These are phyloP conservation scores for Tuber indicum DNA, from an alignment of 495 filamentous ascomycete genomes.

Conservation along the genomic window DNA sequence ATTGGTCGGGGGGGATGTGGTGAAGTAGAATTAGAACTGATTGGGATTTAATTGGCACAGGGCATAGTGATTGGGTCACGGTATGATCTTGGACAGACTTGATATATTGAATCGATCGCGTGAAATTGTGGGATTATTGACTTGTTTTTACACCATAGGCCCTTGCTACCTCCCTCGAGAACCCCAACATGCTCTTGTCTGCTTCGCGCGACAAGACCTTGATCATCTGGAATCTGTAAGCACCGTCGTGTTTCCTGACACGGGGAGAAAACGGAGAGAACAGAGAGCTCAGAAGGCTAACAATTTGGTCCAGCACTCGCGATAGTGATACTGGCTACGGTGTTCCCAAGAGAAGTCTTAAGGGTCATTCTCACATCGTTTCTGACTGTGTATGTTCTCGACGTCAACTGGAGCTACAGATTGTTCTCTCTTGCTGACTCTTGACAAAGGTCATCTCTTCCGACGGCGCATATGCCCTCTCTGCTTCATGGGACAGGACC, in stretches of 20 bases:
- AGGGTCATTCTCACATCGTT: conserved; percentile 99
- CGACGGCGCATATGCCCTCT: conserved; percentile 98
- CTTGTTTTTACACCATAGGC: conserved; percentile 41
- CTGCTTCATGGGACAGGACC: conserved; percentile 99
- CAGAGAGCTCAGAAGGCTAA: conserved; percentile 13
- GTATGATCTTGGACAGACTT: conserved; percentile 24
- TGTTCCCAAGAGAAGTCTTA: conserved; percentile 95
- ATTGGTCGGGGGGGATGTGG: conserved; percentile 1
- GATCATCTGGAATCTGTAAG: conserved; percentile 95
- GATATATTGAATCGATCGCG: not conserved
- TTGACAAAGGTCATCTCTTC: conserved; percentile 88
- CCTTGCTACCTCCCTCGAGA: conserved; percentile 97
- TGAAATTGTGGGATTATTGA: not conserved
- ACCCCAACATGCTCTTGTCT: conserved; percentile 99
- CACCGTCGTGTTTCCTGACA: conserved; percentile 5
- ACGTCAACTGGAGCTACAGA: not conserved
- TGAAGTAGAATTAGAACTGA: conserved; percentile 25
- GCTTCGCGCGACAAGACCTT: conserved; percentile 94
- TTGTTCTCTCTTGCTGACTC: conserved; percentile 44
- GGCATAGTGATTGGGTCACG: conserved; percentile 64
- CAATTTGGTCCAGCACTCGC: conserved; percentile 55
- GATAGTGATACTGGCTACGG: conserved; percentile 87
- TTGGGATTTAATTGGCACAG: conserved; percentile 27
- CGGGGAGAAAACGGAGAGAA: no score
- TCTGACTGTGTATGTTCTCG: conserved; percentile 89